Conservation (phyloP, 768 basidiomycete species). For the Lactarius akahatsu region DNA sequence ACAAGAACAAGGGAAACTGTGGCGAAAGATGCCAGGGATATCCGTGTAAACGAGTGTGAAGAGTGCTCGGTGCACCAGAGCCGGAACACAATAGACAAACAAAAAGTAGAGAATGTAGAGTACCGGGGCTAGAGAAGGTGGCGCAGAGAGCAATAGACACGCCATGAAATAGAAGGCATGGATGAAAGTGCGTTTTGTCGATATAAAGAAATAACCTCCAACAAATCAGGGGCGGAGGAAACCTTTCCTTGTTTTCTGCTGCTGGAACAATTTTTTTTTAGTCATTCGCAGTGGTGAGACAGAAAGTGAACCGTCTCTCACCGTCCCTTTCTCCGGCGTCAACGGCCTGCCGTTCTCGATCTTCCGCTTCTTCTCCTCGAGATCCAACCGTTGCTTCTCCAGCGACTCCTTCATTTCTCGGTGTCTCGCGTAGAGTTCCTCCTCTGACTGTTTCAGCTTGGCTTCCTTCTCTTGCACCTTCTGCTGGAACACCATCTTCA, state of each 20-base stretch:
- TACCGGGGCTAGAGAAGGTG: slow-evolving; percentile 42
- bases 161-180: slow-evolving; percentile 37
- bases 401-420: slow-evolving; percentile 99
- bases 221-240: slow-evolving; percentile 63
- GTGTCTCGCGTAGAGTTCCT: slow-evolving; percentile 97
- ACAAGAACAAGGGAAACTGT: slow-evolving; percentile 28
- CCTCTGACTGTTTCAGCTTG: slow-evolving; percentile 98
- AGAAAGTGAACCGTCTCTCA: slow-evolving; percentile 42
- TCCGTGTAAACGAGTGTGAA: slow-evolving; percentile 30
- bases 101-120: slow-evolving; percentile 41
- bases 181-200: slow-evolving; percentile 34
- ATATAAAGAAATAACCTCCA: slow-evolving; percentile 32
- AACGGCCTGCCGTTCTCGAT: slow-evolving; percentile 93
- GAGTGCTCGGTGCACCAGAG: slow-evolving; percentile 28
- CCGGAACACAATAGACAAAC: slow-evolving; percentile 28
- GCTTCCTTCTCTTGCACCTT: slow-evolving; percentile 99
- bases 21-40: slow-evolving; percentile 28
- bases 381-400: slow-evolving; percentile 91
- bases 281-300: slow-evolving; percentile 11
- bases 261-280: background rate
- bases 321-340: slow-evolving; percentile 90
- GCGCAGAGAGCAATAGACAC: slow-evolving; percentile 40
- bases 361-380: slow-evolving; percentile 98
- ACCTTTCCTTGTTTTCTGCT: slow-evolving; percentile 55
- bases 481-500: slow-evolving; percentile 99